Conservation (phyloP, 345 rosid species). For the Hibiscus syriacus region DNA sequence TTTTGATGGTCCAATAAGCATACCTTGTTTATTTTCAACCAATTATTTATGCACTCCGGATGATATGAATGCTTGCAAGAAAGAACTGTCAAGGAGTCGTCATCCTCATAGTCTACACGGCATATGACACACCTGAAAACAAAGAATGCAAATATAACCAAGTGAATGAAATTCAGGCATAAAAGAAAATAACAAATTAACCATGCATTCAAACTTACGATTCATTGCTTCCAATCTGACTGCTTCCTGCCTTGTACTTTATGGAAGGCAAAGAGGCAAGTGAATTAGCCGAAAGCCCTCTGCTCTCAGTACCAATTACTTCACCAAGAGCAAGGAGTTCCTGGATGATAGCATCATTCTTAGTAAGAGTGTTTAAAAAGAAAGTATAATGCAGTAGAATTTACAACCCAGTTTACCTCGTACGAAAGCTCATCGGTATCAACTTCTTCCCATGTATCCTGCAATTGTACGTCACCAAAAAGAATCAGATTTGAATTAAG, state of each 20-base stretch:
- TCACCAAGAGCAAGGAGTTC: conserved; percentile 93
- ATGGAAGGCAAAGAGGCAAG: conserved; percentile 75
- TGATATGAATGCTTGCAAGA: conserved; percentile 94
- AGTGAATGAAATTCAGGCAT: conserved; percentile 1
- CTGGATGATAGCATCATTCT: conserved; percentile 28
- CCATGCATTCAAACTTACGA: conserved; percentile 46
- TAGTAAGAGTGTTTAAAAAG: neutral
- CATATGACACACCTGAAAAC: conserved; percentile 83
- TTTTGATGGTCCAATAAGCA: no score
- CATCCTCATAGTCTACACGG: conserved; percentile 89
- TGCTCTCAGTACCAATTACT: conserved; percentile 79
- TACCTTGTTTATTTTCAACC: conserved; percentile 97
- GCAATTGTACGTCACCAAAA: conserved; percentile 16
- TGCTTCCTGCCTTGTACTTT: conserved; percentile 60
- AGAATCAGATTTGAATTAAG: neutral
- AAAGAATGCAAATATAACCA: conserved; percentile 8
- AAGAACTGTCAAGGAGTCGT: conserved; percentile 72
- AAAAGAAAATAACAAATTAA: neutral
- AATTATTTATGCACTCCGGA: conserved; percentile 82
- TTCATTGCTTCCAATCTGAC: conserved; percentile 73
- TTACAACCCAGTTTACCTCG: conserved; percentile 47
- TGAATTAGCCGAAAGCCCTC: conserved; percentile 79
- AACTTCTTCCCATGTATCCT: conserved; percentile 86
- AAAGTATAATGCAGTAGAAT: conserved; percentile 3
- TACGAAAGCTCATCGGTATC: conserved; percentile 90